Percentiles rank a stretch among this genome's conserved stretches.
Evolutionary conservation across 208 protist genomes (phyloP).

Genomic region (Leishmania turanica): DNA sequence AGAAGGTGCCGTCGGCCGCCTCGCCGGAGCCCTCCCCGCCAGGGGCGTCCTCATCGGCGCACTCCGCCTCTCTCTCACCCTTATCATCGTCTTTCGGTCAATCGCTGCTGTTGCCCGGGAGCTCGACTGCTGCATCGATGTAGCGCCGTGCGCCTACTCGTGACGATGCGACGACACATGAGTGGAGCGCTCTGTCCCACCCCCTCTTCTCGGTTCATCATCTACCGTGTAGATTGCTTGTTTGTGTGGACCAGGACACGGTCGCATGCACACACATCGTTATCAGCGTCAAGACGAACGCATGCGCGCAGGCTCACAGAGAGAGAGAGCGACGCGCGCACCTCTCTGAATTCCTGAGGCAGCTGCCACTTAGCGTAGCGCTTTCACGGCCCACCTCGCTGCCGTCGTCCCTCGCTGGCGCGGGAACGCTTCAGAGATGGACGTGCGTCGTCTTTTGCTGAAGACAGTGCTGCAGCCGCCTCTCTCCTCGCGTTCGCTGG

Average conservation of each 20-base stretch:
- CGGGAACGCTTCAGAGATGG: no score
- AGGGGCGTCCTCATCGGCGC: neutral
- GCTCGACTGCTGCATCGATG: neutral
- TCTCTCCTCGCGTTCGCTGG: neutral
- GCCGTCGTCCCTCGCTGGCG: neutral
- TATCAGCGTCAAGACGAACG: neutral
- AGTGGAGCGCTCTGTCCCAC: neutral
- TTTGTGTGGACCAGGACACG: neutral
- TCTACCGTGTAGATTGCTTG: neutral
- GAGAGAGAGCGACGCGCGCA: neutral
- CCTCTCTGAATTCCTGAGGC: neutral
- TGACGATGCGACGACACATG: neutral
- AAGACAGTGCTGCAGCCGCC: neutral
- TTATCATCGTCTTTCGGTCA: neutral
- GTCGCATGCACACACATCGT: neutral
- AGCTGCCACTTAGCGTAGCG: neutral
- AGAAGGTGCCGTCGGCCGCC: neutral
- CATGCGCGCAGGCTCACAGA: neutral
- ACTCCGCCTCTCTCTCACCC: neutral
- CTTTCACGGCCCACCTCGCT: neutral
- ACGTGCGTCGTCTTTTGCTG: neutral
- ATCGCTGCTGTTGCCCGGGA: neutral
- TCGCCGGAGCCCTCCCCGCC: slow-evolving; percentile 16
- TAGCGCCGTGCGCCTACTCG: neutral
- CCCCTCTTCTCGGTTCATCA: neutral